Base-by-base conservation (phyloP, 768 basidiomycete species). In the Artomyces pyxidatus region DNA sequence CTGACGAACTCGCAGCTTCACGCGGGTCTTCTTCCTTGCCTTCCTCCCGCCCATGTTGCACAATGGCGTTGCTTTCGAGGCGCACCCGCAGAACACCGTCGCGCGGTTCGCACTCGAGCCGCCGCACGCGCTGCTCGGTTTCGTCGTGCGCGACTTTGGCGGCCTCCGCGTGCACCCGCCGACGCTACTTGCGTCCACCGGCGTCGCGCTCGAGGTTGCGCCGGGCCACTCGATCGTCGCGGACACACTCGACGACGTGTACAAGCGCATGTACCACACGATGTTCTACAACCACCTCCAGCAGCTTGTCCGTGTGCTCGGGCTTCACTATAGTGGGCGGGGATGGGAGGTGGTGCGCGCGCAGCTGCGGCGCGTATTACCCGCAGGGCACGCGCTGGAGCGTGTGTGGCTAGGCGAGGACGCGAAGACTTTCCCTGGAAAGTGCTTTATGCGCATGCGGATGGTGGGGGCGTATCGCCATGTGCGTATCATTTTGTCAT, bases 271-370 rank as follows among this genome's bases (percentile, higher is more conserved):
- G 71, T 79, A 79, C 54, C 78, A 80, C 64, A 74, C 77, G 2
- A 66, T 76, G 51, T 69, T 80, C 45, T 76, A 79, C 62, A 80
- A 78, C 52, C 78, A 81, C 44, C 64, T 81, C 25, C 79, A 81
- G 55, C 77, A 75, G 51, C 71, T 80, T 37, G 75, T 79, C 48
- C 72, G 79, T 2, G 72, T 81, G 5, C 71, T 81, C 47, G 76
- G 68, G 10, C 63, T 81, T 14, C 79, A 81, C 58, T 76, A 79
- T 57, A 74, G 70, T 42, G 77, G 77, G 16, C 63, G 57, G n/a
- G 77, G 77, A 3, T 80, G 77, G 75, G 64, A 63, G 9, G 58
- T 78, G 11, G 73, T 79, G 21, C 66, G 76, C 14, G 58, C 62
- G n/a, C 70, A 73, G 48, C 61, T 80, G 35, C 63, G 62, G 26